Conservation (phyloP, 2,329 filamentous ascomycete species). For the Aspergillus sp. region DNA sequence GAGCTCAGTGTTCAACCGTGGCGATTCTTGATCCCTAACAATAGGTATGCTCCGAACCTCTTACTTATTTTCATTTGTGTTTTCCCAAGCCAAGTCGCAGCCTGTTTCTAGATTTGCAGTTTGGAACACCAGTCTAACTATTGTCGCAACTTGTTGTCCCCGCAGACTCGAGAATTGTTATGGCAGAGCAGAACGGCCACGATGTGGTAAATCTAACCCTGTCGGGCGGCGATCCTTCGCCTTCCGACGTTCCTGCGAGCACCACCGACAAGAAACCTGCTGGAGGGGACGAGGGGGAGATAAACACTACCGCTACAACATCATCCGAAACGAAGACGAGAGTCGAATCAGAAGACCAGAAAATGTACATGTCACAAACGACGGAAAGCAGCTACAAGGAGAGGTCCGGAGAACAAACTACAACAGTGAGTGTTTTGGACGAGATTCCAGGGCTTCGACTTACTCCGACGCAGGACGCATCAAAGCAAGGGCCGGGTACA, state of each 20-base stretch:
- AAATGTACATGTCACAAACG: conserved; percentile 17
- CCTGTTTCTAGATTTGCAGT: conserved; percentile 21
- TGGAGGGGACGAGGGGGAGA: conserved; percentile 49
- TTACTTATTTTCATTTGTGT: conserved; percentile 15
- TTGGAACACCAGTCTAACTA: conserved; percentile 31
- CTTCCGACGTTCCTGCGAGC: conserved; percentile 66
- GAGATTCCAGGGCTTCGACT: conserved; percentile 18
- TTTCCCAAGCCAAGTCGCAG: conserved; percentile 16
- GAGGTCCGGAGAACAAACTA: conserved; percentile 25
- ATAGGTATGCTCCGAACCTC: conserved; percentile 37
- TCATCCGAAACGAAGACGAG: conserved; percentile 27
- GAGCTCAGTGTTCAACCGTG: conserved; percentile 41
- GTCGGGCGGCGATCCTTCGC: conserved; percentile 64
- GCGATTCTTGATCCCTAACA: conserved; percentile 44
- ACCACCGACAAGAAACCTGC: conserved; percentile 54
- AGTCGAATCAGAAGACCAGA: conserved; percentile 24
- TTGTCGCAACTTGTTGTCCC: conserved; percentile 29
- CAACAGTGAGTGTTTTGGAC: conserved; percentile 30
- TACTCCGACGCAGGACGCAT: conserved; percentile 25
- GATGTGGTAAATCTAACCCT: conserved; percentile 71
- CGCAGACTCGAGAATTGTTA: conserved; percentile 61
- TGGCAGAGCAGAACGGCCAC: conserved; percentile 69
- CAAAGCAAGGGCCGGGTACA: conserved; percentile 31
- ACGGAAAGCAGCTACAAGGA: conserved; percentile 23
- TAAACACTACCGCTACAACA: conserved; percentile 40